Conservation (phyloP, 2,329 filamentous ascomycete species). For the Penicillium polonicum region DNA sequence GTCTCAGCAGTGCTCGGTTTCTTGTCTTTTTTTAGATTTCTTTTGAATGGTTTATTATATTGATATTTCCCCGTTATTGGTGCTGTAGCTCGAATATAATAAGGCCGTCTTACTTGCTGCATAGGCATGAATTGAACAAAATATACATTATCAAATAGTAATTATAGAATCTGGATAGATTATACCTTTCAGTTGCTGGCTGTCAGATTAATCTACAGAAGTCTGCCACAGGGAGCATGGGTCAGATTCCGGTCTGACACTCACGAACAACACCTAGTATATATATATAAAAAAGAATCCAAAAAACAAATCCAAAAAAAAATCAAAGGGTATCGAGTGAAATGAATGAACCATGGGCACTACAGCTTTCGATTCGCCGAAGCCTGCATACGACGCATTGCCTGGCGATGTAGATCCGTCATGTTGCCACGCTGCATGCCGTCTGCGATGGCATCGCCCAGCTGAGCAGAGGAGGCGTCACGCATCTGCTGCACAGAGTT, state of each 20-base stretch:
- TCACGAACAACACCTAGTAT: neutral
- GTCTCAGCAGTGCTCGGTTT: neutral
- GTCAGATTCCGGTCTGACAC: too few species aligned
- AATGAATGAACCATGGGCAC: neutral
- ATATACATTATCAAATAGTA: constrained; percentile 5
- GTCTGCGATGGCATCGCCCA: constrained; percentile 66
- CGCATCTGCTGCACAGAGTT: constrained; percentile 60
- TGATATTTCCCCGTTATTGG: too few species aligned
- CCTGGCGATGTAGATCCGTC: constrained; percentile 73
- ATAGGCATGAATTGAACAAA: neutral
- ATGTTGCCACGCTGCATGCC: constrained; percentile 74
- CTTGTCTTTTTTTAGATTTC: too few species aligned
- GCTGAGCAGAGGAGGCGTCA: constrained; percentile 56
- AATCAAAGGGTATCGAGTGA: constrained; percentile 16
- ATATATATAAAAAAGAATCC: constrained; percentile 1
- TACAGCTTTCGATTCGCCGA: constrained; percentile 47
- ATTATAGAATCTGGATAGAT: neutral
- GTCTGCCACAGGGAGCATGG: too few species aligned
- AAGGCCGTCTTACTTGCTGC: neutral
- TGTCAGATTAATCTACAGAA: too few species aligned
- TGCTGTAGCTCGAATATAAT: too few species aligned
- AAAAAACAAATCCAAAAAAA: neutral
- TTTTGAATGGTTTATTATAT: too few species aligned
- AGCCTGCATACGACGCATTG: constrained; percentile 75
- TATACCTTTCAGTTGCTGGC: too few species aligned